Evolutionary conservation across 2,329 filamentous ascomycete genomes (phyloP).

Genomic region (Aspergillus tamarii): DNA sequence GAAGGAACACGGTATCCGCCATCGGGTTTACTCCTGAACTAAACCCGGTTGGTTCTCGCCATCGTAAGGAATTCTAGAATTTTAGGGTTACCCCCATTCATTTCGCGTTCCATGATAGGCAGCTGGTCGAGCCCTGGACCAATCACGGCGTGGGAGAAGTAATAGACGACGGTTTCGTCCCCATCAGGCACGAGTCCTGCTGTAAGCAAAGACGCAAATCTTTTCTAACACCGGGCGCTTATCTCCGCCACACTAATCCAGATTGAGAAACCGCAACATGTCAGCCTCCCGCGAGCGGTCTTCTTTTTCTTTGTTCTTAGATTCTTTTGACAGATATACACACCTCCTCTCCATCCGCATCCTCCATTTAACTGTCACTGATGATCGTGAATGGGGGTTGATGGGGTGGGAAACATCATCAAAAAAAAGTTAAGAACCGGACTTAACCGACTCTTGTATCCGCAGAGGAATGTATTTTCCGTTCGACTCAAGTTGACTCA

Average conservation of each 20-base stretch:
- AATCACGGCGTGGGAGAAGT: too few relatives aligned
- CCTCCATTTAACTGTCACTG: not conserved
- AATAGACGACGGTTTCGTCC: too few relatives aligned
- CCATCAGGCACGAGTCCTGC: too few relatives aligned
- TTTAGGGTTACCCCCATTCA: not conserved
- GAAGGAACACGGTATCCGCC: not conserved
- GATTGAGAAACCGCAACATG: too few relatives aligned
- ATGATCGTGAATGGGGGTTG: not conserved
- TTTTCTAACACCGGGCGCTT: not conserved
- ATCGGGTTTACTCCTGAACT: not conserved
- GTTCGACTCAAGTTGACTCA: conserved; percentile 2
- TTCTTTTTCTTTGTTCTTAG: too few relatives aligned
- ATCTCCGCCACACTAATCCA: conserved; percentile 1
- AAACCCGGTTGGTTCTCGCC: not conserved
- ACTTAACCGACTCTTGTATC: not conserved
- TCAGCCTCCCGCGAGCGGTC: too few relatives aligned
- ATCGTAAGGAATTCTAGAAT: not conserved
- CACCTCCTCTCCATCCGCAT: too few relatives aligned
- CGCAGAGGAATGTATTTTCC: not conserved
- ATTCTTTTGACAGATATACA: too few relatives aligned
- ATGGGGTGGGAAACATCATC: not conserved
- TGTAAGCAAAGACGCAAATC: not conserved
- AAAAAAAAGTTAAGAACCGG: not conserved
- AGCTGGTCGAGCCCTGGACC: not conserved
- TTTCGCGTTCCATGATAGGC: not conserved